phyloP scores from a whole-genome alignment of 495 filamentous ascomycete genomes.

The Penicillium salamii region DNA sequence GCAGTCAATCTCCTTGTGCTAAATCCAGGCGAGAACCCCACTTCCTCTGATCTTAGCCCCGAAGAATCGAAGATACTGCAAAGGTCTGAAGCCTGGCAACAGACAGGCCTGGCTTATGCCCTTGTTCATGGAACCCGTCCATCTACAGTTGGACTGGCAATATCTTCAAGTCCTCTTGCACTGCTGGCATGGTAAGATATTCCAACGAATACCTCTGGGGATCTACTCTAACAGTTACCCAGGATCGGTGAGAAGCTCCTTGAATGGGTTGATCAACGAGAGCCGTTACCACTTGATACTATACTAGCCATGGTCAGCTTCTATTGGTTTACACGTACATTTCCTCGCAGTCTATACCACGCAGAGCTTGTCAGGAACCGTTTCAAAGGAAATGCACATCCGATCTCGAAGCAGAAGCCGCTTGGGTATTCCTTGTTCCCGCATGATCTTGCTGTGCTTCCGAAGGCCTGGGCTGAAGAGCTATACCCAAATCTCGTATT shows the following conservation, averaged over 20 bases:
- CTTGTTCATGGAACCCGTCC: conserved; percentile 52
- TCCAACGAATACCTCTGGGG: background rate
- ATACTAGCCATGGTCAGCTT: conserved; percentile 50
- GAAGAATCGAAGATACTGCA: conserved; percentile 6
- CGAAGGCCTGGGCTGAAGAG: conserved; percentile 40
- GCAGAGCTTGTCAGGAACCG: conserved; percentile 27
- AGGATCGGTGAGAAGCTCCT: conserved; percentile 58
- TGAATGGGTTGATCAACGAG: conserved; percentile 50
- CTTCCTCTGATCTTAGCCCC: conserved; percentile 2
- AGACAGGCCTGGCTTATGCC: conserved; percentile 39
- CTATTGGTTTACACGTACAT: conserved; percentile 58
- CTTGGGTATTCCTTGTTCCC: conserved; percentile 54
- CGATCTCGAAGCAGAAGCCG: conserved; percentile 36
- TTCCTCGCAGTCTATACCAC: conserved; percentile 47
- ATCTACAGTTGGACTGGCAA: conserved; percentile 49
- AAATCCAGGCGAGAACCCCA: background rate
- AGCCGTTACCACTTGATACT: conserved; percentile 36
- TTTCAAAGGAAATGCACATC: background rate
- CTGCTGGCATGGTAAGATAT: conserved; percentile 50
- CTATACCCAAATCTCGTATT: conserved; percentile 39
- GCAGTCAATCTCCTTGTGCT: conserved; percentile 16
- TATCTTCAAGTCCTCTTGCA: conserved; percentile 51
- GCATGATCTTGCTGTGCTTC: conserved; percentile 42
- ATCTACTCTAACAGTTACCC: background rate
- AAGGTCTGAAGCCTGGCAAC: conserved; percentile 14